Conservation (phyloP, 306 rosid genomes). For the Bauhinia variegata region DNA sequence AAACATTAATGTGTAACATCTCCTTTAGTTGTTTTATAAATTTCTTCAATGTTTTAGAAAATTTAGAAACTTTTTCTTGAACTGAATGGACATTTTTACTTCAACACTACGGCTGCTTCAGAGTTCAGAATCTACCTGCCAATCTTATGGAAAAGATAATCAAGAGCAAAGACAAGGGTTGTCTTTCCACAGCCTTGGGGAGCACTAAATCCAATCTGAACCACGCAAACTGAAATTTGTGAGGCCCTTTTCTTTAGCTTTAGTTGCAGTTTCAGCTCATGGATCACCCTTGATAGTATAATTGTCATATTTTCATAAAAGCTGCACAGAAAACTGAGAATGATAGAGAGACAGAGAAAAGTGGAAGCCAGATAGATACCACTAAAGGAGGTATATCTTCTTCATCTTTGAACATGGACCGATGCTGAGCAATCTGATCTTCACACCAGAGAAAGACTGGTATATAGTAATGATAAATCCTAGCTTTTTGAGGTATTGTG, state of each 20-base stretch:
- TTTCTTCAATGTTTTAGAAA: too few relatives aligned
- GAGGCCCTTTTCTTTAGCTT: conserved; percentile 1
- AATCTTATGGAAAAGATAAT: conserved; percentile 63
- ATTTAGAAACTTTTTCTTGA: too few relatives aligned
- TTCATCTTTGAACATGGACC: conserved; percentile 60
- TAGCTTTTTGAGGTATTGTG: conserved; percentile 72
- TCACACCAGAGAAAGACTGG: conserved; percentile 93
- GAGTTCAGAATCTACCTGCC: conserved; percentile 55
- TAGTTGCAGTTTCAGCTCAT: conserved; percentile 1
- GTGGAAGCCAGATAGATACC: conserved; percentile 43
- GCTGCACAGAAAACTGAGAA: conserved; percentile 1
- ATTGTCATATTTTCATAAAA: neutral
- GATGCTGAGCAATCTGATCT: conserved; percentile 69
- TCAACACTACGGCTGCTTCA: conserved; percentile 10
- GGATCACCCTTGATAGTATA: neutral
- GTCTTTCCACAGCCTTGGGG: conserved; percentile 99
- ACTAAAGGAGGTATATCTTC: conserved; percentile 85
- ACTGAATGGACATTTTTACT: neutral
- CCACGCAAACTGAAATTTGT: conserved; percentile 24
- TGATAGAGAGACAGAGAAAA: neutral
- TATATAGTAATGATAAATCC: conserved; percentile 88
- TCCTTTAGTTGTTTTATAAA: neutral
- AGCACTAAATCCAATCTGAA: conserved; percentile 95
- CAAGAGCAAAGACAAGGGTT: conserved; percentile 90
- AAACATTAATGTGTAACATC: conserved; percentile 41